Evolutionary conservation across 2,329 filamentous ascomycete species (phyloP).

Genomic region (Penicillium glabrum): DNA sequence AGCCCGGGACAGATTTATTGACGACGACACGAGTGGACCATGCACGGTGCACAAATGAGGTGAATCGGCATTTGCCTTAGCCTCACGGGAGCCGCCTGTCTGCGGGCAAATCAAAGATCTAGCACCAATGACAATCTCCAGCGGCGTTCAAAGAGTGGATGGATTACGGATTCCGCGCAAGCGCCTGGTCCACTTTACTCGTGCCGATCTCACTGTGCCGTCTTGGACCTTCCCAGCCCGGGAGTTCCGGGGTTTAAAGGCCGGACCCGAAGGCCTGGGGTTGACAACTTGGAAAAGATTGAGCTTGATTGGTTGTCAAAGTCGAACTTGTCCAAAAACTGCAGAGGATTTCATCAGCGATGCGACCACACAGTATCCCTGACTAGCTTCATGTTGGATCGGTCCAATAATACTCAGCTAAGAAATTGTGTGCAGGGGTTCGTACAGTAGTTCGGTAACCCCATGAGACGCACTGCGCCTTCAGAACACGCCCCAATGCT

Average conservation of each 20-base stretch:
- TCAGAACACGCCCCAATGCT: not conserved
- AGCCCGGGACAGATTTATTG: slow-evolving; percentile 3
- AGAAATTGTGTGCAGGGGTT: not conserved
- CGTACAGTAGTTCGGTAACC: not conserved
- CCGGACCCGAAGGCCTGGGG: not conserved
- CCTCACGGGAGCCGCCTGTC: slow-evolving; percentile 5
- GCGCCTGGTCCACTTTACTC: slow-evolving; percentile 8
- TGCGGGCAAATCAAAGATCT: slow-evolving; percentile 1
- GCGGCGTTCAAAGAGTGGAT: not conserved
- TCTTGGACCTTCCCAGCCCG: not conserved
- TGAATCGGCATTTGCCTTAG: slow-evolving; percentile 3
- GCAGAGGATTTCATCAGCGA: not conserved
- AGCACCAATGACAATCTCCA: slow-evolving; percentile 1
- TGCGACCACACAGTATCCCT: no score
- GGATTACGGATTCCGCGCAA: slow-evolving; percentile 10
- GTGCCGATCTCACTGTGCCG: not conserved
- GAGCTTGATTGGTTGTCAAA: not conserved
- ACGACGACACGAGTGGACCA: slow-evolving; percentile 1
- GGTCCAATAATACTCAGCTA: not conserved
- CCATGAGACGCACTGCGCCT: not conserved
- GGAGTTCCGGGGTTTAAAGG: not conserved
- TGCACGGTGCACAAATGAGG: slow-evolving; percentile 3
- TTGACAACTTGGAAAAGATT: not conserved
- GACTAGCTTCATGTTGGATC: not conserved
- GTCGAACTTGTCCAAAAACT: no score